phyloP scores from a whole-genome alignment of 495 filamentous ascomycete species.

The Evernia prunastri region DNA sequence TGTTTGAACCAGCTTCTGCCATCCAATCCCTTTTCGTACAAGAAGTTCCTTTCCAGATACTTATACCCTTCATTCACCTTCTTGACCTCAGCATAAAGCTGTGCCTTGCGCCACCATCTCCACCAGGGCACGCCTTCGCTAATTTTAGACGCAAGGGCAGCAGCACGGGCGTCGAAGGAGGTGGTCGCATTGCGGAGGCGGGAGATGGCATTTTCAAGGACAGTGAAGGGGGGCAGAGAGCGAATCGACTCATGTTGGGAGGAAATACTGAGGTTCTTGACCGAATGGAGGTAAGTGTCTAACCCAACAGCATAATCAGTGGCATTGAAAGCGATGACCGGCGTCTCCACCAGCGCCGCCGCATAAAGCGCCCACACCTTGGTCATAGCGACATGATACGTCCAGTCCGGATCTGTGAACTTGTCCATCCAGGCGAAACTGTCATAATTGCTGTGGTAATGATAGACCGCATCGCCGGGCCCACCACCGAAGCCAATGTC shows the following conservation, averaged over 20 bases:
- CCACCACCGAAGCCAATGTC: slow-evolving; percentile 52
- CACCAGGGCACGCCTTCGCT: slow-evolving; percentile 63
- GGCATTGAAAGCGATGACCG: slow-evolving; percentile 43
- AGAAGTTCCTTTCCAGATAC: slow-evolving; percentile 53
- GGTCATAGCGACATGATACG: slow-evolving; percentile 55
- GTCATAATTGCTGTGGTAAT: slow-evolving; percentile 76
- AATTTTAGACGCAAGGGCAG: slow-evolving; percentile 45
- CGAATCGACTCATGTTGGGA: slow-evolving; percentile 24
- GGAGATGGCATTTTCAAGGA: slow-evolving; percentile 43
- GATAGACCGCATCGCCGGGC: slow-evolving; percentile 52
- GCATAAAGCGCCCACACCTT: slow-evolving; percentile 50
- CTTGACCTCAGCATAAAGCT: slow-evolving; percentile 50
- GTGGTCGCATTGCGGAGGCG: slow-evolving; percentile 43
- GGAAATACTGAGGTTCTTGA: slow-evolving; percentile 41
- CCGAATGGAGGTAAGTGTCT: slow-evolving; percentile 45
- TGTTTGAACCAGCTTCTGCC: slow-evolving; percentile 60
- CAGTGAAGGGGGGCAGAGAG: slow-evolving; percentile 34
- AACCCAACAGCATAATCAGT: slow-evolving; percentile 43
- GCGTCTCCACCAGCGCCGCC: slow-evolving; percentile 42
- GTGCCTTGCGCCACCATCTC: slow-evolving; percentile 62
- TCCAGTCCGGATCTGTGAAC: slow-evolving; percentile 56
- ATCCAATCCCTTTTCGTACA: slow-evolving; percentile 52
- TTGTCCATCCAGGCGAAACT: slow-evolving; percentile 69
- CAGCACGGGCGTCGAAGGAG: slow-evolving; percentile 48
- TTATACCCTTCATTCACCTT: slow-evolving; percentile 56